These are phyloP conservation scores for Heliamphora pulchella DNA, from an alignment of 179 eudicot species.

Conservation along the genomic window DNA sequence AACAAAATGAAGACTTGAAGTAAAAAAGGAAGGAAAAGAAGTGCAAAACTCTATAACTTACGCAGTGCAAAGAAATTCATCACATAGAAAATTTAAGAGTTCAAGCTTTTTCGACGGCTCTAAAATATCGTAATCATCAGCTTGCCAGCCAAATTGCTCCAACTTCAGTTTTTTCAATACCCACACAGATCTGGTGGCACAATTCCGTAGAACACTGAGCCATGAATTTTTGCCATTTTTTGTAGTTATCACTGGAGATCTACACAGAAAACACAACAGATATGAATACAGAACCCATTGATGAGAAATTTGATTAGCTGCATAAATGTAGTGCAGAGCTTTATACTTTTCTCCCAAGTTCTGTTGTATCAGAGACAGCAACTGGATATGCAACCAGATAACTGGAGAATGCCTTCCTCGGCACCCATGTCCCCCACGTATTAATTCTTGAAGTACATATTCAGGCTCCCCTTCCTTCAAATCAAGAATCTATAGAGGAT, in stretches of 20 bases:
- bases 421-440: slow-evolving; percentile 44
- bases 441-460: slow-evolving; percentile 45
- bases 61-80: slow-evolving; percentile 48
- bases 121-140: slow-evolving; percentile 38
- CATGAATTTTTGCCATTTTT: slow-evolving; percentile 28
- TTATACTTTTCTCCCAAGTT: slow-evolving; percentile 45
- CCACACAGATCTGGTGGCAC: slow-evolving; percentile 27
- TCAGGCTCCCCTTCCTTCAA: slow-evolving; percentile 65
- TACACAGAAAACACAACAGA: background rate
- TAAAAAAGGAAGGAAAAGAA: background rate
- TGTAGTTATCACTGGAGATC: slow-evolving; percentile 11
- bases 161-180: slow-evolving; percentile 32
- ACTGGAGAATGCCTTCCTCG: slow-evolving; percentile 45
- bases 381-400: slow-evolving; percentile 46
- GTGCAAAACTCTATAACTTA: slow-evolving; percentile 21
- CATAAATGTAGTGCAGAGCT: background rate
- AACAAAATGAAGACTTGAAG: background rate
- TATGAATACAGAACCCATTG: background rate
- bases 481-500: slow-evolving; percentile 40
- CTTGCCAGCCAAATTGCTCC: slow-evolving; percentile 30
- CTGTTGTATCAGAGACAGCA: slow-evolving; percentile 40
- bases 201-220: slow-evolving; percentile 34
- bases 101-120: slow-evolving; percentile 45
- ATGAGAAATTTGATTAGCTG: background rate
- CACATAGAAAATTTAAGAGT: slow-evolving; percentile 51